A percentile compares a stretch with the other conserved stretches of the same genome.
Evolutionary conservation across 805 yeast genomes (phyloP).

Genomic region (Saccharomyces kudriavzevii): DNA sequence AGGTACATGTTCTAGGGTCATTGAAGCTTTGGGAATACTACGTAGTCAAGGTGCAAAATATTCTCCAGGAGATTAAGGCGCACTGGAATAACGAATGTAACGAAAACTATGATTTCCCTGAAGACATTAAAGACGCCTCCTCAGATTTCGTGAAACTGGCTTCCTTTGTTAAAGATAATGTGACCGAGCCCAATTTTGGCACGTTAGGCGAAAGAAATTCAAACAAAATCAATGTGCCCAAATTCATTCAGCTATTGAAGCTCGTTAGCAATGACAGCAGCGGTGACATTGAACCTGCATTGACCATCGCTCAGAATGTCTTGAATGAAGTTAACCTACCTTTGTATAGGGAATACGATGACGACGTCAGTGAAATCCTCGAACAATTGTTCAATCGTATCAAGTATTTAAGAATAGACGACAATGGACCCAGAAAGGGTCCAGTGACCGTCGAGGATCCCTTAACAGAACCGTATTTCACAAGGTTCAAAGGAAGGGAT

Average conservation of each 20-base stretch:
- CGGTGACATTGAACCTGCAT: not conserved
- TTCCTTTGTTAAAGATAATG: slow-evolving; percentile 36
- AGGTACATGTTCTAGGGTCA: slow-evolving; percentile 55
- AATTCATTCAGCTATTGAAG: slow-evolving; percentile 47
- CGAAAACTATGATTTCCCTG: not conserved
- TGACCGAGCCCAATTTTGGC: slow-evolving; percentile 36
- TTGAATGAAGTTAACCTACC: slow-evolving; percentile 73
- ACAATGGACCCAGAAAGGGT: slow-evolving; percentile 76
- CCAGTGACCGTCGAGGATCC: slow-evolving; percentile 50
- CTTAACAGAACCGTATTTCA: slow-evolving; percentile 80
- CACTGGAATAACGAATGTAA: slow-evolving; percentile 28
- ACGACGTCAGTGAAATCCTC: slow-evolving; percentile 56
- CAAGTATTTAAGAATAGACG: slow-evolving; percentile 66
- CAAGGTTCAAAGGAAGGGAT: slow-evolving; percentile 46
- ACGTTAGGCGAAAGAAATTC: slow-evolving; percentile 40
- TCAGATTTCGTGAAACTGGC: slow-evolving; percentile 40
- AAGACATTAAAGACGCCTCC: not conserved
- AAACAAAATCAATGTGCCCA: slow-evolving; percentile 44
- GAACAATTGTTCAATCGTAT: slow-evolving; percentile 70
- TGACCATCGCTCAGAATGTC: slow-evolving; percentile 37
- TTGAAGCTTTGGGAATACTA: slow-evolving; percentile 84
- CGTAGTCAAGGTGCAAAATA: slow-evolving; percentile 49
- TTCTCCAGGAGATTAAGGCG: slow-evolving; percentile 34
- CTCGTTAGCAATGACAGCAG: slow-evolving; percentile 22
- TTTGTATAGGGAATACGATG: slow-evolving; percentile 65